Evolutionary conservation across 129 eudicot genomes (phyloP).

Genomic region (Deinandra increscens): DNA sequence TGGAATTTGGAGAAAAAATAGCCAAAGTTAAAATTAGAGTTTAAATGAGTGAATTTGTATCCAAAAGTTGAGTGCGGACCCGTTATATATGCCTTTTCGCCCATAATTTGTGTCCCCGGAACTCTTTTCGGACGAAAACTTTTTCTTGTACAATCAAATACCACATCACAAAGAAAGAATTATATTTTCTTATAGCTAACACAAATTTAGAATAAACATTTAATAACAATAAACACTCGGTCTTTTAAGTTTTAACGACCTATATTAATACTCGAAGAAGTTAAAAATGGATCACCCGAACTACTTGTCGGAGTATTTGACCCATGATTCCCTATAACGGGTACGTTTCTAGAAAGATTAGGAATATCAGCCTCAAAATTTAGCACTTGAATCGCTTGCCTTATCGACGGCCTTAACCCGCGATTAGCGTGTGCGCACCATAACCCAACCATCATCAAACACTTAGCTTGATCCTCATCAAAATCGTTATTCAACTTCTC

Average conservation of each 20-base stretch:
- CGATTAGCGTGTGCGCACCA: constrained; percentile 55
- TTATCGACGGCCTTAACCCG: constrained; percentile 38
- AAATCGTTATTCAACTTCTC: constrained; percentile 33
- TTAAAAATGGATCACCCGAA: constrained; percentile 30
- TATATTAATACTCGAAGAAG: constrained; percentile 37
- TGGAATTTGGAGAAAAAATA: too few species aligned
- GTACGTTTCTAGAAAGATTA: constrained; percentile 24
- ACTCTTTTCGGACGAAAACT: too few species aligned
- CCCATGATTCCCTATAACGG: constrained; percentile 24
- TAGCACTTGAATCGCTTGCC: constrained; percentile 52
- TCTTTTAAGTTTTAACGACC: constrained; percentile 37
- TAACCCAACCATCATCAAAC: constrained; percentile 51
- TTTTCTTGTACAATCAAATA: too few species aligned
- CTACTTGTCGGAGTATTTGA: constrained; percentile 20
- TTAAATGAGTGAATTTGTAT: too few species aligned
- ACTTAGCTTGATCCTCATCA: constrained; percentile 35
- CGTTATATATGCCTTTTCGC: too few species aligned
- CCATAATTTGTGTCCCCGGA: too few species aligned
- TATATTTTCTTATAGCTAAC: not conserved
- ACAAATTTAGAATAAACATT: not conserved
- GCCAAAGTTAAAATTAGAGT: too few species aligned
- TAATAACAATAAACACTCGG: not conserved
- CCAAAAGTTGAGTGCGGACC: too few species aligned
- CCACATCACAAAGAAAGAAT: not conserved
- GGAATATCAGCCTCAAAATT: constrained; percentile 46